These are phyloP conservation scores for Cladosporium phlei DNA, from an alignment of 2,329 filamentous ascomycete genomes.

Conservation along the genomic window DNA sequence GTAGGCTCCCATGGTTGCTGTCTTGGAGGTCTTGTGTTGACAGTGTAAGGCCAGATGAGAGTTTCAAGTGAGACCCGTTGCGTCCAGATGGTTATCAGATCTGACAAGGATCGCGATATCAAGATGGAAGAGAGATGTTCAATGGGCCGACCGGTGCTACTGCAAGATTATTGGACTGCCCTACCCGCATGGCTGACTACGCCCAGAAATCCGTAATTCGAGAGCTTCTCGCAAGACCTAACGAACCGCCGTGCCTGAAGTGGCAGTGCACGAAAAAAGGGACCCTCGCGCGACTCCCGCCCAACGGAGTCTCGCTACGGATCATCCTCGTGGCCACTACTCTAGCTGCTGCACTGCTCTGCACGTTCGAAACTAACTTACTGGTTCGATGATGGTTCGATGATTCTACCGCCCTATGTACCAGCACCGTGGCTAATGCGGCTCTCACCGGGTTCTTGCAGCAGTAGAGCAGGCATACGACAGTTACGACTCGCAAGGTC, in stretches of 20 bases:
- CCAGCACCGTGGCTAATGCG: not conserved
- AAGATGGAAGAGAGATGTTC: too few species aligned
- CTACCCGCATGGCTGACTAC: too few species aligned
- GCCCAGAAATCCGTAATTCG: slow-evolving; percentile 1
- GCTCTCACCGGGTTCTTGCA: slow-evolving; percentile 3
- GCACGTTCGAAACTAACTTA: not conserved
- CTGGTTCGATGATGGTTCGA: not conserved
- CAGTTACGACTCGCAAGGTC: too few species aligned
- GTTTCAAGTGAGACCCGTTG: too few species aligned
- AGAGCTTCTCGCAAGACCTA: slow-evolving; percentile 5
- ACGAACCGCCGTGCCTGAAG: slow-evolving; percentile 1
- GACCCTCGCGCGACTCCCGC: slow-evolving; percentile 1
- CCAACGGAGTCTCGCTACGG: slow-evolving; percentile 10
- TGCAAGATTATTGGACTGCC: too few species aligned
- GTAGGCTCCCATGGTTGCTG: not conserved
- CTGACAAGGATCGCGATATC: too few species aligned
- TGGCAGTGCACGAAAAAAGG: not conserved
- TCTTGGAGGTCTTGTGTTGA: not conserved
- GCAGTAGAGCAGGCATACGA: too few species aligned
- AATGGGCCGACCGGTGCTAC: too few species aligned
- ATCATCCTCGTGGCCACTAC: slow-evolving; percentile 6
- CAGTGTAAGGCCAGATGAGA: too few species aligned
- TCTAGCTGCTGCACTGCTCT: slow-evolving; percentile 9
- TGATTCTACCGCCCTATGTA: not conserved
- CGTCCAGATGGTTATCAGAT: too few species aligned